Conservation (phyloP, 331 rosid species). For the Rosa hybrid region DNA sequence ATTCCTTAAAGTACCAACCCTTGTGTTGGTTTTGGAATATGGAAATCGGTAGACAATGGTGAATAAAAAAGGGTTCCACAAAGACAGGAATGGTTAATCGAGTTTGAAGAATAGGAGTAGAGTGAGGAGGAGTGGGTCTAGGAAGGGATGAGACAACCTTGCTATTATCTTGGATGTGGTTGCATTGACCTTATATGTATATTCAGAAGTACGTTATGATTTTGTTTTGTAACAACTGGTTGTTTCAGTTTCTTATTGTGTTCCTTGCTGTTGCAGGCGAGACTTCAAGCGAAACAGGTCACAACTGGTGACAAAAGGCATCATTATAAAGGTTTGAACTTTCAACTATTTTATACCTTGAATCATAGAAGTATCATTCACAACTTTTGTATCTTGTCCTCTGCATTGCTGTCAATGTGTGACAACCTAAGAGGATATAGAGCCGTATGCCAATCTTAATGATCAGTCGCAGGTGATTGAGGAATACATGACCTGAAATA, state of each 20-base stretch:
- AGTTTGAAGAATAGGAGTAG: neutral
- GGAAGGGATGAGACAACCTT: neutral
- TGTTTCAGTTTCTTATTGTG: constrained; percentile 25
- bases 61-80: neutral
- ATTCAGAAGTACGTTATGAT: neutral
- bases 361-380: neutral
- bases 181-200: neutral
- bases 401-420: neutral
- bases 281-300: constrained; percentile 89
- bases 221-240: neutral
- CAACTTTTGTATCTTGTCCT: neutral
- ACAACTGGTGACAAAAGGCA: constrained; percentile 68
- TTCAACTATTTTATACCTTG: neutral
- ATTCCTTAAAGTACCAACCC: neutral
- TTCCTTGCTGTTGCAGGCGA: constrained; percentile 53
- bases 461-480: neutral
- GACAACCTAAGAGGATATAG: neutral
- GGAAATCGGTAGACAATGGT: neutral
- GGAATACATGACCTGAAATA: neutral
- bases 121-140: neutral
- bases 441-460: neutral
- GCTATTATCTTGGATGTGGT: neutral
- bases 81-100: neutral
- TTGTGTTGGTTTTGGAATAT: neutral
- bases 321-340: constrained; percentile 69